Percentiles rank a stretch among this genome's conserved stretches.
Conservation (phyloP, 768 basidiomycete species). For the Cystofilobasidium capitatum region DNA sequence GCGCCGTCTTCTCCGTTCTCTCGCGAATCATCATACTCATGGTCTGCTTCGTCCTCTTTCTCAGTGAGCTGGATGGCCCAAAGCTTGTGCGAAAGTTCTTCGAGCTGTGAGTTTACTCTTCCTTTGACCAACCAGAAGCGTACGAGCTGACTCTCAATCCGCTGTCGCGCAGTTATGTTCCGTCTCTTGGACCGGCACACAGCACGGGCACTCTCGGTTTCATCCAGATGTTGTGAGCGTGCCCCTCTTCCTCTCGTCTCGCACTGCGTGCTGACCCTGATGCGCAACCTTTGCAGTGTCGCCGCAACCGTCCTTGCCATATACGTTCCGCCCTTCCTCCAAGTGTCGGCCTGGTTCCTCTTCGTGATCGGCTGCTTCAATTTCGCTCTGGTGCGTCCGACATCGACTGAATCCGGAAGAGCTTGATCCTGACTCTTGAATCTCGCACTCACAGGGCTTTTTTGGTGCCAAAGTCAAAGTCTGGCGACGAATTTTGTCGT, state of each 20-base stretch:
- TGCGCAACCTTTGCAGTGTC: conserved; percentile 40
- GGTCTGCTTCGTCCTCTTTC: conserved; percentile 66
- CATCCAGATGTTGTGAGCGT: conserved; percentile 74
- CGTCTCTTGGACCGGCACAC: conserved; percentile 71
- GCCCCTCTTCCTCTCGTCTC: not conserved
- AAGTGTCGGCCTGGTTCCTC: conserved; percentile 83
- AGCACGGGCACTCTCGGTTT: conserved; percentile 79
- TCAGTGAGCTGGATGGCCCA: conserved; percentile 79
- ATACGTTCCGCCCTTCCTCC: conserved; percentile 74
- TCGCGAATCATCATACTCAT: conserved; percentile 79
- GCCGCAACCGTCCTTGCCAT: conserved; percentile 49
- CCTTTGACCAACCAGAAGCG: too few relatives aligned
- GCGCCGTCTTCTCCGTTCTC: conserved; percentile 82
- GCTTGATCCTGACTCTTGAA: not conserved
- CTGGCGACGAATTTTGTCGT: conserved; percentile 18
- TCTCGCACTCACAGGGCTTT: conserved; percentile 8
- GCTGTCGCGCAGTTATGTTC: conserved; percentile 55
- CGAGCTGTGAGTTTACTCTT: conserved; percentile 36
- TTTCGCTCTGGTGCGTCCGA: conserved; percentile 47
- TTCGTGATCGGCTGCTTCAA: conserved; percentile 86
- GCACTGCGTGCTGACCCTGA: not conserved
- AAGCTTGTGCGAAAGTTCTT: conserved; percentile 50
- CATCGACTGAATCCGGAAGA: not conserved
- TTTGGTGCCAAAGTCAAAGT: conserved; percentile 10
- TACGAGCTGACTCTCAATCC: not conserved